These are phyloP conservation scores for Athelia psychrophila DNA, from an alignment of 1,284 basidiomycete genomes.

Conservation along the genomic window DNA sequence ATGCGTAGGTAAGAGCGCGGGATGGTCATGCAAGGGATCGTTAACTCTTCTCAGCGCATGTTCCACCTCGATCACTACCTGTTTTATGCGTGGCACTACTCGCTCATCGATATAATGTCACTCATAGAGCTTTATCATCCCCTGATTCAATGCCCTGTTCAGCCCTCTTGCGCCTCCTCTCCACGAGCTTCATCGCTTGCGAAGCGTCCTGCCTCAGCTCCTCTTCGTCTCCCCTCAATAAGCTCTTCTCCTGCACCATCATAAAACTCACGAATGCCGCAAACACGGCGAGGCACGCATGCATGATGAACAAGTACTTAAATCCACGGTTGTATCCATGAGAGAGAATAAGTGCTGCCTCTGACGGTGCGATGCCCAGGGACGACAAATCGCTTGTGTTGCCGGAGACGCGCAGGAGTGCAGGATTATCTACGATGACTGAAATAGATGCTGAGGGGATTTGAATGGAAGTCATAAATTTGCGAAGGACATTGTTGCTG, in stretches of 20 bases:
- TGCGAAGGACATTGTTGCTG: conserved; percentile 55
- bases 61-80: no score
- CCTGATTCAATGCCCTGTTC: no score
- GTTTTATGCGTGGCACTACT: no score
- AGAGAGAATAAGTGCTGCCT: conserved; percentile 41
- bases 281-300: conserved; percentile 42
- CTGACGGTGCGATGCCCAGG: conserved; percentile 33
- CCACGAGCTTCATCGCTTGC: no score
- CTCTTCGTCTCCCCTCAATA: conserved; percentile 55
- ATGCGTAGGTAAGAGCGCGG: no score
- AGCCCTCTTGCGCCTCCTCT: no score
- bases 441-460: conserved; percentile 34
- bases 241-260: conserved; percentile 58
- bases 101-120: no score
- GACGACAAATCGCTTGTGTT: conserved; percentile 18
- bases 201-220: conserved; percentile 21
- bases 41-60: no score
- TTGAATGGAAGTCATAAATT: conserved; percentile 34
- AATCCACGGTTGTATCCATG: conserved; percentile 58
- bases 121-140: no score
- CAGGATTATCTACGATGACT: conserved; percentile 46
- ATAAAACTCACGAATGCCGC: conserved; percentile 50
- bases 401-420: conserved; percentile 33
- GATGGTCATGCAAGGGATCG: no score
- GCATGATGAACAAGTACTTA: conserved; percentile 53